These are phyloP conservation scores for Hyaloscypha variabilis DNA, from an alignment of 495 filamentous ascomycete species.

Conservation along the genomic window DNA sequence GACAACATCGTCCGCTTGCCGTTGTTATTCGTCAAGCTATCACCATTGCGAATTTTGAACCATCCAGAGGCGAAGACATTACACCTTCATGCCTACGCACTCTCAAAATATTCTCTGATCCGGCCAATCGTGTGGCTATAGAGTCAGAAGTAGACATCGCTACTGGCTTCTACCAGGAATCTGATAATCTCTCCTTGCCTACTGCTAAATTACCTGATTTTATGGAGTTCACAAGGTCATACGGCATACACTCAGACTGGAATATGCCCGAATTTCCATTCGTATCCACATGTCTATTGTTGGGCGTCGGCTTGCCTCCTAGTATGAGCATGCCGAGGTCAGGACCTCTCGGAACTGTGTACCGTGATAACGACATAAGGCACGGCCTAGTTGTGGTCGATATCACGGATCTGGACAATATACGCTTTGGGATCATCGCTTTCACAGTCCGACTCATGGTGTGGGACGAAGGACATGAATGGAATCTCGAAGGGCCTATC, in stretches of 20 bases:
- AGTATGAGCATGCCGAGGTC: background rate
- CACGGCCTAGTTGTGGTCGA: slow-evolving; percentile 29
- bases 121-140: slow-evolving; percentile 18
- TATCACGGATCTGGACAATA: slow-evolving; percentile 21
- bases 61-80: slow-evolving; percentile 15
- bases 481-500: background rate
- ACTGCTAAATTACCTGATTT: background rate
- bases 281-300: slow-evolving; percentile 21
- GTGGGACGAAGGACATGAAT: background rate
- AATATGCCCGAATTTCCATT: slow-evolving; percentile 23
- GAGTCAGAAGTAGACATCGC: slow-evolving; percentile 23
- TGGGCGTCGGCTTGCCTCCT: slow-evolving; percentile 13
- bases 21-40: slow-evolving; percentile 19
- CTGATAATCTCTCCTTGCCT: slow-evolving; percentile 3
- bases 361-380: slow-evolving; percentile 21
- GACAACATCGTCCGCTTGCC: slow-evolving; percentile 21
- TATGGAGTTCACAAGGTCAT: background rate
- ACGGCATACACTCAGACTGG: slow-evolving; percentile 13
- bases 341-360: slow-evolving; percentile 26
- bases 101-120: slow-evolving; percentile 23
- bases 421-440: slow-evolving; percentile 28
- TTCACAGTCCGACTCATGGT: slow-evolving; percentile 11
- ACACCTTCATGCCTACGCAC: slow-evolving; percentile 21
- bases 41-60: background rate
- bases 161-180: slow-evolving; percentile 16